A percentile compares a stretch with the other conserved stretches of the same genome.
Conservation (phyloP, 352 stramenopile genomes). For the Pythium brachiatum region DNA sequence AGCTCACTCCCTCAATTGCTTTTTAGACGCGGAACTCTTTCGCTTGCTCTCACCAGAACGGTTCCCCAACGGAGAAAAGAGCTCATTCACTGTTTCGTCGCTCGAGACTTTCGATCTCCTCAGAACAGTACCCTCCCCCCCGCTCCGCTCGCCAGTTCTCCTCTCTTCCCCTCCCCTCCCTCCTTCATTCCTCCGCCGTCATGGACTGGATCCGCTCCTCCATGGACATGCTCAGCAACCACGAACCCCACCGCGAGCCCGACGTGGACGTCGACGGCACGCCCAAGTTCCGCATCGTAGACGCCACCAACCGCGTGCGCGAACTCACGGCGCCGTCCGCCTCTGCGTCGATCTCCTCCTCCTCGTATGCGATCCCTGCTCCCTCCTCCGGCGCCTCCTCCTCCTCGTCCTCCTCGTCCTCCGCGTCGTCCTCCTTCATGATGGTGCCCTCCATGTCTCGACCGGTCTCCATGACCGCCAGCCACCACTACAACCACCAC, state of each 20-base stretch:
- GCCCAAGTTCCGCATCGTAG: constrained; percentile 68
- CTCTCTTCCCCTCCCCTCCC: background rate
- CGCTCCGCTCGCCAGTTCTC: background rate
- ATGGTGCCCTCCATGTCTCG: constrained; percentile 15
- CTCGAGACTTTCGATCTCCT: background rate
- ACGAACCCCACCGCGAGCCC: constrained; percentile 15
- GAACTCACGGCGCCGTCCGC: constrained; percentile 40
- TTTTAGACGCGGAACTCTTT: background rate
- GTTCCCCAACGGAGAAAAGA: background rate
- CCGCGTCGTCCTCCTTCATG: background rate
- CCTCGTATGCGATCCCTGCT: background rate
- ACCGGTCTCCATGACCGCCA: constrained; percentile 1
- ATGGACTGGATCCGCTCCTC: constrained; percentile 28
- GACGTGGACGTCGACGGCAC: constrained; percentile 26
- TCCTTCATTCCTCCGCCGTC: background rate
- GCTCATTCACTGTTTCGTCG: constrained; percentile 11
- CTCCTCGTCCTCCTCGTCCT: background rate
- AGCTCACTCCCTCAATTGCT: background rate
- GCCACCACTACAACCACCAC: constrained; percentile 12
- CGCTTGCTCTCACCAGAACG: background rate
- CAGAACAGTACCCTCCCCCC: background rate
- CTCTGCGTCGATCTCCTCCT: background rate
- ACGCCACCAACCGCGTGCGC: constrained; percentile 69
- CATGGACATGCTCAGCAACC: constrained; percentile 5
- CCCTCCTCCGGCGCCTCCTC: background rate